phyloP scores from a whole-genome alignment of 495 filamentous ascomycete species.

The Hyaloscypha finlandica region DNA sequence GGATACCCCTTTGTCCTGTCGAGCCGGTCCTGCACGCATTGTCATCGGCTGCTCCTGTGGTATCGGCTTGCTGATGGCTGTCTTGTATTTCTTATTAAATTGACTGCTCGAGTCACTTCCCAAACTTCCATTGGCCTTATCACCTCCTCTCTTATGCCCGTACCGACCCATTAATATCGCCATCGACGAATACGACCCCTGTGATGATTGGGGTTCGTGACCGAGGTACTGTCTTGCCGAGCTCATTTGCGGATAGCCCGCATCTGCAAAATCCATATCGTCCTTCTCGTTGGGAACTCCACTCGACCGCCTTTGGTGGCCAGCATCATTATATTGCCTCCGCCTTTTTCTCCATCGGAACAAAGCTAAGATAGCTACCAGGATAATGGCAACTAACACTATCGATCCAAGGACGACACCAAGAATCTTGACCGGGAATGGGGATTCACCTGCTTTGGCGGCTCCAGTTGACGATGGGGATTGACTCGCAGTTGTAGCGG shows the following conservation, averaged over 20 bases:
- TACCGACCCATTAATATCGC: constrained; percentile 55
- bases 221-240: constrained; percentile 43
- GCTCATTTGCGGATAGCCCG: constrained; percentile 45
- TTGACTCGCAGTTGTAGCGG: constrained; percentile 37
- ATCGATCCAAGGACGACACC: constrained; percentile 80
- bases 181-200: constrained; percentile 55
- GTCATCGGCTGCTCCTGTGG: constrained; percentile 37
- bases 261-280: constrained; percentile 51
- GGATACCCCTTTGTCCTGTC: constrained; percentile 42
- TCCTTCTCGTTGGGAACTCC: constrained; percentile 52
- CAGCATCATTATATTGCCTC: constrained; percentile 47
- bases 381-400: constrained; percentile 66
- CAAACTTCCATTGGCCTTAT: constrained; percentile 42
- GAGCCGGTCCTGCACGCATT: constrained; percentile 24
- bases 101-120: constrained; percentile 50
- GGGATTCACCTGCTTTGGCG: constrained; percentile 29
- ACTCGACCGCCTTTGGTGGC: constrained; percentile 50
- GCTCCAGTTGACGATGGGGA: constrained; percentile 41
- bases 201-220: constrained; percentile 48
- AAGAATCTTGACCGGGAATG: constrained; percentile 55
- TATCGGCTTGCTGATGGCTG: constrained; percentile 55
- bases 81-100: constrained; percentile 54
- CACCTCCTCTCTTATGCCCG: constrained; percentile 43
- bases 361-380: constrained; percentile 68
- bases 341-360: constrained; percentile 58